Conservation (phyloP, 768 basidiomycete genomes). For the Boletales sp. region DNA sequence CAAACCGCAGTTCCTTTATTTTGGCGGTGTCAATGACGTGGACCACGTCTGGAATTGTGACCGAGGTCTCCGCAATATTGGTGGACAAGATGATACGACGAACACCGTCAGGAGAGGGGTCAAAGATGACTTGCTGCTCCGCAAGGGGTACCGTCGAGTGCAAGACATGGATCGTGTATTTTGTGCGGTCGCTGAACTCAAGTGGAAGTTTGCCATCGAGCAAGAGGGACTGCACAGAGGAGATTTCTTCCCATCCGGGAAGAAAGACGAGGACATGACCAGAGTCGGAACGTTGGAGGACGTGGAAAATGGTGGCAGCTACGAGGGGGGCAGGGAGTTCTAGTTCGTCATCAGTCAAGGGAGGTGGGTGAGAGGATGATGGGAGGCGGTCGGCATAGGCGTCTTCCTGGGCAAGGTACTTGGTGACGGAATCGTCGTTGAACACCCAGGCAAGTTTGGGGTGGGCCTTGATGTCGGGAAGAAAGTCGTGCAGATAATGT, state of each 20-base stretch:
- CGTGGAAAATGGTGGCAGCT: slow-evolving; percentile 76
- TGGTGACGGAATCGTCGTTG: slow-evolving; percentile 61
- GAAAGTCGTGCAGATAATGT: slow-evolving; percentile 75
- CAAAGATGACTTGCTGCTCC: slow-evolving; percentile 89
- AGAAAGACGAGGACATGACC: slow-evolving; percentile 91
- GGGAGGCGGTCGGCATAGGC: slow-evolving; percentile 14
- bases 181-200: slow-evolving; percentile 54
- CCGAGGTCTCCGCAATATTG: slow-evolving; percentile 93
- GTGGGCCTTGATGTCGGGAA: slow-evolving; percentile 44
- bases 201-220: slow-evolving; percentile 49
- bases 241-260: slow-evolving; percentile 93
- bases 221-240: slow-evolving; percentile 63
- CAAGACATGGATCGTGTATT: slow-evolving; percentile 72
- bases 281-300: slow-evolving; percentile 66
- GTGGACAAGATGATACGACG: slow-evolving; percentile 90
- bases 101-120: slow-evolving; percentile 70
- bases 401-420: slow-evolving; percentile 67
- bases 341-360: slow-evolving; percentile 46
- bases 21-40: slow-evolving; percentile 90
- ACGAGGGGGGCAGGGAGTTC: slow-evolving; percentile 81
- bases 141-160: slow-evolving; percentile 87
- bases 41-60: slow-evolving; percentile 94
- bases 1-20: slow-evolving; percentile 86
- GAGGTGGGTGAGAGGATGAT: slow-evolving; percentile 5
- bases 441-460: slow-evolving; percentile 60